Base-by-base conservation (phyloP, 306 rosid genomes). In the Fragaria vesca region DNA sequence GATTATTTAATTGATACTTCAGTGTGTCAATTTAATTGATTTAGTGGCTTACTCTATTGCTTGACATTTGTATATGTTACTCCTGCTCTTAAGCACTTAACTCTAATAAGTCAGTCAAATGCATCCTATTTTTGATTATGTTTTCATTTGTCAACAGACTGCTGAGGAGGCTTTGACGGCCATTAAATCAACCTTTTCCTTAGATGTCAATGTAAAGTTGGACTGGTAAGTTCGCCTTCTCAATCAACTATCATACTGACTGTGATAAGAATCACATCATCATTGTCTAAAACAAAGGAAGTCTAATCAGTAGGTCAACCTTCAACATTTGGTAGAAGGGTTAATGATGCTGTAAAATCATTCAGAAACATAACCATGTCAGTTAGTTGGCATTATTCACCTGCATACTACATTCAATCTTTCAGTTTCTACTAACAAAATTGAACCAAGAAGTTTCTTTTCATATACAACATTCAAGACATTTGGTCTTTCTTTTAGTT, bases 81-180 rank as follows among this genome's bases (percentile, higher is more conserved):
- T 24, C 10, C 20, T 46, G 42, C 69, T 74, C 26, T 2, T 15
- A 42, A 26, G 40, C 43, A 48, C 43, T 43, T 8, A 30, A 28
- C 30, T 26, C 17, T 38, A 63, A 45, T 67, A 67, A 34, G 66
- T 24, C 67, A 48, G 72, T 26, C 28, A 57, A 42, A 51, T 21
- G 76, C 58, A 80, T 40, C 71, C 45, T 32, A 17, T 62, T 51
- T 30, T 62, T 30, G 30, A 32, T 79, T 45, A 52, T 62, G 73
- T 79, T 76, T 12, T 76, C 76, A 12, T 72, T 67, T 46, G 50
- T 46, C 68, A 79, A 72, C 87, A 94, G 98, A 94, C 90, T 57
- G 98, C 98, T 67, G 97, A 90, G 84, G 94, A 88, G 84, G 98
- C 98, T 40, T 91, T 91, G 98, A 91, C 94, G 21, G 96, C 98